These are phyloP conservation scores for Botryosphaeria dothidea DNA, from an alignment of 2,329 filamentous ascomycete species.

Conservation along the genomic window DNA sequence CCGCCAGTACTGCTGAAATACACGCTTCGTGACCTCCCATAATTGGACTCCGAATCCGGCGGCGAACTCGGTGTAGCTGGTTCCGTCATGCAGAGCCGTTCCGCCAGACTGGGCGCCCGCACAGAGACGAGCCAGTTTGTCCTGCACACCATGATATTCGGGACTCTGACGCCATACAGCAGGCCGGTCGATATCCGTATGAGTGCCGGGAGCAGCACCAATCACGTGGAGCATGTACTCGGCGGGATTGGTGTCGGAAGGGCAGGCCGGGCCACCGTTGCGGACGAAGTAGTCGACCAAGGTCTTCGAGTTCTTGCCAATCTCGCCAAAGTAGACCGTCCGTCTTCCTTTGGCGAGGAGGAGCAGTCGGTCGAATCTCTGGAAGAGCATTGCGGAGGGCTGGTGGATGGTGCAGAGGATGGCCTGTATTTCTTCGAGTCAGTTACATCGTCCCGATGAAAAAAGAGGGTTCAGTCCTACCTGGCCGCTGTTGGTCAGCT, in stretches of 20 bases:
- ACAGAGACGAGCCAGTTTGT: slow-evolving; percentile 32
- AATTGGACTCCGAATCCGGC: slow-evolving; percentile 22
- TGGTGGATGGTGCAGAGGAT: slow-evolving; percentile 52
- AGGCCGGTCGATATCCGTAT: background rate
- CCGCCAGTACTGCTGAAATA: slow-evolving; percentile 43
- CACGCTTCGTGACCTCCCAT: slow-evolving; percentile 18
- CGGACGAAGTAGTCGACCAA: slow-evolving; percentile 58
- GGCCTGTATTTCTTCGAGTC: no score
- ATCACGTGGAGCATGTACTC: slow-evolving; percentile 71
- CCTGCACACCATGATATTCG: background rate
- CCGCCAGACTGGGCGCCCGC: slow-evolving; percentile 40
- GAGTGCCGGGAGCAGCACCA: slow-evolving; percentile 4
- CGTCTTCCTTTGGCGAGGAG: slow-evolving; percentile 43
- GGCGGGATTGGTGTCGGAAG: slow-evolving; percentile 67
- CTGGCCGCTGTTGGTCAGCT: slow-evolving; percentile 56
- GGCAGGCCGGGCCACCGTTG: slow-evolving; percentile 63
- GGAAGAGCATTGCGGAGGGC: slow-evolving; percentile 46
- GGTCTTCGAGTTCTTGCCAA: background rate
- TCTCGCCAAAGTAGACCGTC: slow-evolving; percentile 44
- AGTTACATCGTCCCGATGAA: no score
- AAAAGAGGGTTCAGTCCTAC: no score
- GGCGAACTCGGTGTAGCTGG: slow-evolving; percentile 13
- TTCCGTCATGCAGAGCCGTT: slow-evolving; percentile 58
- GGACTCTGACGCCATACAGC: background rate
- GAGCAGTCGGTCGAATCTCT: slow-evolving; percentile 47